A percentile compares a stretch with the other conserved stretches of the same genome.
Evolutionary conservation across 805 yeast genomes (phyloP).

Genomic region (Ogataea allantospora): DNA sequence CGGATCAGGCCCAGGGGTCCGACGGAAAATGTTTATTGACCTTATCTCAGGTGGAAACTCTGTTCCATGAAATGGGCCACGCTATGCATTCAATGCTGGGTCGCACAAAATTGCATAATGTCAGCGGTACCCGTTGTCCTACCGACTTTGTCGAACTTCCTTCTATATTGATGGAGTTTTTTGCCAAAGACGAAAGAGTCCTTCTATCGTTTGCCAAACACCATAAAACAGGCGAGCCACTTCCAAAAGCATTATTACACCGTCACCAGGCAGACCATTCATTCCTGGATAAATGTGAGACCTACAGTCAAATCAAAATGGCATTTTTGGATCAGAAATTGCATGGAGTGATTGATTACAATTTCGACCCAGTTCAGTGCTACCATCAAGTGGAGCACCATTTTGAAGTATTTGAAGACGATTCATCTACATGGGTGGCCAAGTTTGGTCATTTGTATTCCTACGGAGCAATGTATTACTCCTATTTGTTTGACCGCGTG

Average conservation of each 20-base stretch:
- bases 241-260: slow-evolving; percentile 50
- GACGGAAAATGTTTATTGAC: slow-evolving; percentile 55
- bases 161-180: slow-evolving; percentile 92
- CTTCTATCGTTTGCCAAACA: slow-evolving; percentile 71
- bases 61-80: slow-evolving; percentile 99
- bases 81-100: slow-evolving; percentile 98
- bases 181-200: slow-evolving; percentile 80
- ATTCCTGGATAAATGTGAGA: slow-evolving; percentile 65
- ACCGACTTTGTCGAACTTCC: slow-evolving; percentile 97
- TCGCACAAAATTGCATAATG: slow-evolving; percentile 82
- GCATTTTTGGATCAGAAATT: slow-evolving; percentile 82
- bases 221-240: slow-evolving; percentile 59
- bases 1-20: slow-evolving; percentile 36
- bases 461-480: slow-evolving; percentile 92
- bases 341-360: slow-evolving; percentile 48
- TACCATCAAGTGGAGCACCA: slow-evolving; percentile 66
- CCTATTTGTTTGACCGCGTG: slow-evolving; percentile 88
- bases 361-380: slow-evolving; percentile 55
- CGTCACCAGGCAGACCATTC: slow-evolving; percentile 51
- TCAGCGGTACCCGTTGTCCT: slow-evolving; percentile 92
- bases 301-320: slow-evolving; percentile 85
- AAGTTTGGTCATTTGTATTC: slow-evolving; percentile 91
- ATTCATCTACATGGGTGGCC: slow-evolving; percentile 84
- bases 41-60: slow-evolving; percentile 82
- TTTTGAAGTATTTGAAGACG: slow-evolving; percentile 63